Base-by-base conservation (phyloP, 2,329 filamentous ascomycete species). In the Diaporthe sp. region DNA sequence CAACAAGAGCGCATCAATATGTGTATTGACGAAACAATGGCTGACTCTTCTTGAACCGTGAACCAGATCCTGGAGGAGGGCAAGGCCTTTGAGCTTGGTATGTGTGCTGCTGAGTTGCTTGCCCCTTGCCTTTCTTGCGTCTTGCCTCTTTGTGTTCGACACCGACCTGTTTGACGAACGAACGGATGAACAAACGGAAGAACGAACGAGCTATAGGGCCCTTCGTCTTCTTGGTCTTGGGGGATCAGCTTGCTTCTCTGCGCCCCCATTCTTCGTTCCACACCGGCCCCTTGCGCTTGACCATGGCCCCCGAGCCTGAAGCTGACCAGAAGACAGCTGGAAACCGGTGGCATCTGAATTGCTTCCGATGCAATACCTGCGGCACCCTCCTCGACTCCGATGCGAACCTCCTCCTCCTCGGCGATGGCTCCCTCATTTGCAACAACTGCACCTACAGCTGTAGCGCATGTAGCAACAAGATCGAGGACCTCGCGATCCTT, bases 371-470 rank as follows among this genome's bases (percentile, higher is more conserved):
- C 90, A 97, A 98, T 84, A 97, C 94, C 74, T 99, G 96, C 88
- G 92, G 92, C 82, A 98, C 96, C 76, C 92, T 98, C 75, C 95
- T 99, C 86, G 97, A 99, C 87, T 98, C 97, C 77, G 96, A 99
- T 83, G 97, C 97, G 80, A 98, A 98, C 85, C 93, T 99, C 68
- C 92, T 99, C 71, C 93, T 99, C 37, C 94, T 99, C 78, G 97
- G 97, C 83, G 97, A 99, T 86, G 97, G 97, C 79, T 98, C 96
- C 25, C 92, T 99, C 79, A 98, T 99, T 80, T 99, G 97, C 90
- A 98, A 98, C 87, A 98, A 98, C 85, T 99, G 97, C 87, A 98
- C 97, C 72, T 99, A 99, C 85, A 98, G 96, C 89, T 99, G 97
- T 88, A 98, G 93, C 84, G 96, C 96, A 72, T 99, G 97, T 85